Conservation (phyloP, 192 early-diverging fungal species). For the Haplosporangium gracile region DNA sequence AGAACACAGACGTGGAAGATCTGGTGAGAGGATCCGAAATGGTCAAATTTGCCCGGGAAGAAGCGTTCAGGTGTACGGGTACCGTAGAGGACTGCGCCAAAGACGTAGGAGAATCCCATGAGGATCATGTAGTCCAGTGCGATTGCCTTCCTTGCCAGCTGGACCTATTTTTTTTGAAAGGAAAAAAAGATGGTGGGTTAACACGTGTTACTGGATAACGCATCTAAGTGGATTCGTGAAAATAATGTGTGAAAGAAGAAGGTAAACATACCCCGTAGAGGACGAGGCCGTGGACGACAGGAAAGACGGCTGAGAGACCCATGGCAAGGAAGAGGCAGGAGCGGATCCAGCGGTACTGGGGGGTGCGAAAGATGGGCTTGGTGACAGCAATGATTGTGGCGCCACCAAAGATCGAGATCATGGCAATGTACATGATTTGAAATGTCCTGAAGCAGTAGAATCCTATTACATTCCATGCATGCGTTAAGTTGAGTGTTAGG, state of each 20-base stretch:
- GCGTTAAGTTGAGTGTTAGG: background rate
- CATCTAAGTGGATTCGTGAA: background rate
- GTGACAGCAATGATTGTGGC: constrained; percentile 74
- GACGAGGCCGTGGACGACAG: constrained; percentile 72
- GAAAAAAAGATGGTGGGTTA: background rate
- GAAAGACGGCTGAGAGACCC: constrained; percentile 82
- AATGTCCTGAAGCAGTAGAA: constrained; percentile 61
- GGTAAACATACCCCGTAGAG: constrained; percentile 74
- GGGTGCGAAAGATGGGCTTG: constrained; percentile 73
- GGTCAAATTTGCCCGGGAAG: constrained; percentile 88
- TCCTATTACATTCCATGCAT: constrained; percentile 9
- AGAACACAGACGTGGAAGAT: constrained; percentile 92
- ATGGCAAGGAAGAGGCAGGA: constrained; percentile 84
- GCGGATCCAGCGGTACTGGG: constrained; percentile 84
- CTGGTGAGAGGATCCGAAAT: constrained; percentile 88
- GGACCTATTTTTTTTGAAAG: constrained; percentile 18
- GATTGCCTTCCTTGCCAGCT: constrained; percentile 65
- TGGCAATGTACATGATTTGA: constrained; percentile 68
- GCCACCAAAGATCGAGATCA: constrained; percentile 73
- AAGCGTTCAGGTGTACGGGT: constrained; percentile 85
- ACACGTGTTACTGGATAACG: background rate
- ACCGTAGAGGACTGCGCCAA: constrained; percentile 91
- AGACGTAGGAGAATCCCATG: constrained; percentile 85
- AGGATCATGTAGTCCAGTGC: constrained; percentile 71
- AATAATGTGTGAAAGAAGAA: background rate